Evolutionary conservation across 1,139 yeast genomes (phyloP), one percentile per base, ranked within the genome.

Genomic region (Suhomyces chickasaworum): DNA sequence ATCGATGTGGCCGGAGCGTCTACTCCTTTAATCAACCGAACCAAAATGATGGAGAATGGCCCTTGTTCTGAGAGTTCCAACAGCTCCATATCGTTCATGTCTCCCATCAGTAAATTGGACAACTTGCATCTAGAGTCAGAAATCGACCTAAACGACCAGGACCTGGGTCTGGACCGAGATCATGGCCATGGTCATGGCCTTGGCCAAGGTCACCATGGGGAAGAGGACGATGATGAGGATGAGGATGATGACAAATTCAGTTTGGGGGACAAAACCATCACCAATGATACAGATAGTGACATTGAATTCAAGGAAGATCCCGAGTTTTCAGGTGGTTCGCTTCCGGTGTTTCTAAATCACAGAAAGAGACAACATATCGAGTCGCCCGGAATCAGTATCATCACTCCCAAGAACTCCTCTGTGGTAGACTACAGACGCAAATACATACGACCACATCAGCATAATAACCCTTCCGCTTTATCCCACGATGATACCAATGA

Each of bases 1-100:
- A 51, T 65, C 32, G 63, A 55, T 20, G 40, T 63, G 22, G 64
- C 65, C 3, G 65, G 65, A 2, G 70, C 71, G 0, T 69, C 74
- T n/a, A 71, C 76, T 7, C 76, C 76, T 8, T 55, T 69, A 41
- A 55, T 58, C 42, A 44, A 49, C 21, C 22, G 42, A 4, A 37
- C 41, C 36, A 35, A 33, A 18, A 25, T 17, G 38, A 10, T 9
- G 16, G 17, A 21, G 12, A 18, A 9, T 2, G 42, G 27, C 3
- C 41, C 44, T 17, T 42, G 45, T 13, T 50, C 53, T 13, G 47
- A 45, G n/a, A 37, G 37, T 7, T 50, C 49, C 29, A 55, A 58
- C 45, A 52, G 53, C 22, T 57, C 64, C 16, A 47, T 57, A 8
- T 58, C 72, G 17, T 72, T 74, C 46, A 50, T 67, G 21, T 73